Base-by-base conservation (phyloP, 83 land plant species). In the Picea abies region DNA sequence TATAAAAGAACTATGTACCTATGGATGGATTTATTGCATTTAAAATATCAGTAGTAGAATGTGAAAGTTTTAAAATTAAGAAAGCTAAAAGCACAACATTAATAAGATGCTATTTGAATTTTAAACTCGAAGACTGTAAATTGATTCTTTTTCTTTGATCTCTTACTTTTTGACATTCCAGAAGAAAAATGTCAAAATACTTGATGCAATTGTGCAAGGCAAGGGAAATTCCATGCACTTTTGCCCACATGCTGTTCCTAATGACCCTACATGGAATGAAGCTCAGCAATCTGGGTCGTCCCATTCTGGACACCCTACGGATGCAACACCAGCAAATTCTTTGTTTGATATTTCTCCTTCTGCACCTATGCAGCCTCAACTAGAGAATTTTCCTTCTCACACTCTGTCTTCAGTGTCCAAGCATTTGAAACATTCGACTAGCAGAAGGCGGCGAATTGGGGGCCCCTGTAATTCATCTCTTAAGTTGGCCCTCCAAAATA, bases 121-220 rank as follows among this genome's bases (percentile, higher is more conserved):
- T 78, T 20, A 26, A 16, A 23, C 63, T 52, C 17, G 67, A 60
- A 56, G 39, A 29, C 3, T 20, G n/a, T 56, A 78, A 32, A 7
- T 19, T 52, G 63, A 78, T 6, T 56, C 11, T 44, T 78, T 4
- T 56, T 44, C 14, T 60, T 56, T 69, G 39, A 17, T 2, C 26
- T 65, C 49, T 12, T 35, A 35, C 22, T 35, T 76, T 35, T 26
- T 80, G 83, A 14, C 20, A 22, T 25, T 83, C 63, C 84, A 79
- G 84, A 62, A 83, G 61, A 83, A 79, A 60, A 68, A 82, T 78
- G 26, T 83, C 26, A 79, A 83, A 79, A 37, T 83, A 32, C 67
- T 83, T n/a, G 83, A 83, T 83, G 84, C 84, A 68, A 41, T 83
- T 58, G 83, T 83, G 61, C 84, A 83, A 75, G 84, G 84, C 22